A percentile compares a stretch with the other conserved stretches of the same genome.
Evolutionary conservation across 257 asterid species (phyloP).

Genomic region (Ilex asprella): DNA sequence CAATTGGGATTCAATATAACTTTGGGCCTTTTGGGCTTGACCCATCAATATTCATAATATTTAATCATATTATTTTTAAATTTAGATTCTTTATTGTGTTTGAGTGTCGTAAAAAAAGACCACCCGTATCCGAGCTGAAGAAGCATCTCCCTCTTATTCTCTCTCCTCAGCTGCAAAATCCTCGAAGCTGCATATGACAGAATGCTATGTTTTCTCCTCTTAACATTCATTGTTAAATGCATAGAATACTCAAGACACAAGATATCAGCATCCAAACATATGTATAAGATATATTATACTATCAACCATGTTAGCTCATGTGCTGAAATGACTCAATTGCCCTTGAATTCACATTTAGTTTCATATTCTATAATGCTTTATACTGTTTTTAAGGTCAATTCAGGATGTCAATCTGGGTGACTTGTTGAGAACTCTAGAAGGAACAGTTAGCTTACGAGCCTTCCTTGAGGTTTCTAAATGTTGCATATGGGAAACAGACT

Average conservation of each 20-base stretch:
- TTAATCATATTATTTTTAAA: too few species aligned
- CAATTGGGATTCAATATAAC: too few species aligned
- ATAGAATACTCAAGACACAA: too few species aligned
- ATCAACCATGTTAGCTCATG: neutral
- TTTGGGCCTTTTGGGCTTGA: too few species aligned
- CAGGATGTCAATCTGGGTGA: slow-evolving; percentile 22
- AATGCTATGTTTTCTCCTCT: slow-evolving; percentile 35
- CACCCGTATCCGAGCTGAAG: neutral
- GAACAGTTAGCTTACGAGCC: neutral
- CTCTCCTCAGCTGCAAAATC: slow-evolving; percentile 29
- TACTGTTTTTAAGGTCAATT: neutral
- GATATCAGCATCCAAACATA: too few species aligned
- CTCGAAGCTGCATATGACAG: slow-evolving; percentile 54
- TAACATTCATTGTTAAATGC: neutral
- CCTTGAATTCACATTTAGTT: slow-evolving; percentile 1
- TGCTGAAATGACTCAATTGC: slow-evolving; percentile 12
- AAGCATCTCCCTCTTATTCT: neutral
- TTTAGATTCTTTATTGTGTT: too few species aligned
- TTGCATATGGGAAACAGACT: slow-evolving; percentile 11
- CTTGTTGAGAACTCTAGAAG: slow-evolving; percentile 19
- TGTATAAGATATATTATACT: slow-evolving; percentile 7
- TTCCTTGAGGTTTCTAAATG: slow-evolving; percentile 16
- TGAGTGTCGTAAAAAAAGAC: too few species aligned
- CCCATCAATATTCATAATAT: too few species aligned
- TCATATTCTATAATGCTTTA: slow-evolving; percentile 1